Conservation (phyloP, 164 flowering plant species). For the Amborella trichopoda region DNA sequence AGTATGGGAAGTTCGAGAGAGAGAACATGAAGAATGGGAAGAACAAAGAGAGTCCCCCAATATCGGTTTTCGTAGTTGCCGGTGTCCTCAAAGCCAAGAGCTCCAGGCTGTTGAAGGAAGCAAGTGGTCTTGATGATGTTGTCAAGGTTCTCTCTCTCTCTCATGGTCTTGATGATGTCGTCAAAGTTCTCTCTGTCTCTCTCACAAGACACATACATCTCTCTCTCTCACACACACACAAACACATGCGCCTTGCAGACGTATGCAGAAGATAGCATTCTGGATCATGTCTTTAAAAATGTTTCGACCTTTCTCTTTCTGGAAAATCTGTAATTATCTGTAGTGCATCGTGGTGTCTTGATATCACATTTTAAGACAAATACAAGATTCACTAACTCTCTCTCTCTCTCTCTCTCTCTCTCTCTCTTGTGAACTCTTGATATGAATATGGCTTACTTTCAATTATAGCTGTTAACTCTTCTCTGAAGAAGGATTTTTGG, state of each 20-base stretch:
- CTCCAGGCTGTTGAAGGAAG: slow-evolving; percentile 56
- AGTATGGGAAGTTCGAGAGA: slow-evolving; percentile 80
- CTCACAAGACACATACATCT: no score
- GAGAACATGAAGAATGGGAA: slow-evolving; percentile 26
- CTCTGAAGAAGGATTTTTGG: background rate
- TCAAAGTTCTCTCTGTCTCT: slow-evolving; percentile 35
- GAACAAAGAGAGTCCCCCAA: slow-evolving; percentile 31
- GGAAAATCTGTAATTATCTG: background rate
- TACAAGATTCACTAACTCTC: no score
- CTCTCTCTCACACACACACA: slow-evolving; percentile 8
- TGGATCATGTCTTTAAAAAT: no score
- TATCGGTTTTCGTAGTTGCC: slow-evolving; percentile 75
- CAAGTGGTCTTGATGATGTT: slow-evolving; percentile 84
- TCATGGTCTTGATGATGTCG: slow-evolving; percentile 80
- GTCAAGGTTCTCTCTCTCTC: slow-evolving; percentile 39
- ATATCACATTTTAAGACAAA: no score
- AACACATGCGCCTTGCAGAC: no score
- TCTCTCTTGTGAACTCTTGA: no score
- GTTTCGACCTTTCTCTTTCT: background rate
- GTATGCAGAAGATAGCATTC: background rate
- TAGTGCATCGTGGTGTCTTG: no score
- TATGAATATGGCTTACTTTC: no score
- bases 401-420: slow-evolving; percentile 1
- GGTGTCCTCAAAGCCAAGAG: slow-evolving; percentile 75
- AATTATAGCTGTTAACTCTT: no score